Evolutionary conservation across 2,329 filamentous ascomycete genomes (phyloP).

Genomic region (Berkeleyomyces rouxiae): DNA sequence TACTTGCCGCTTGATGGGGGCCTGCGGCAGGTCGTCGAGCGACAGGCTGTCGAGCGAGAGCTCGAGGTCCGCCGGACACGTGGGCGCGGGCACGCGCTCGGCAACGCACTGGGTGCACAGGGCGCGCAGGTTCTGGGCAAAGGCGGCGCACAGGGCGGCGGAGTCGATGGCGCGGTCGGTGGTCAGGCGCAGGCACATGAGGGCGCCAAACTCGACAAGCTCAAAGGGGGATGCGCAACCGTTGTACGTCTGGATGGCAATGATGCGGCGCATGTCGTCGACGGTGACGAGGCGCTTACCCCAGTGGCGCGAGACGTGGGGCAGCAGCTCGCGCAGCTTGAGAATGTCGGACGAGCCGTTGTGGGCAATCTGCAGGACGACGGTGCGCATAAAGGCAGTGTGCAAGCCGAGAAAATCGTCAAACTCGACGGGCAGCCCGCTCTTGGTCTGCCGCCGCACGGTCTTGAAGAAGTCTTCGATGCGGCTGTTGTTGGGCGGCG

Average conservation of each 20-base stretch:
- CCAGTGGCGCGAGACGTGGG: constrained; percentile 51
- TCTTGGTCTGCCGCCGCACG: constrained; percentile 15
- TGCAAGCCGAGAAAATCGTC: constrained; percentile 47
- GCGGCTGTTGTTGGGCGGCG: constrained; percentile 11
- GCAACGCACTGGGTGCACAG: constrained; percentile 26
- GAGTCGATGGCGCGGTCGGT: constrained; percentile 28
- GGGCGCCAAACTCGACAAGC: constrained; percentile 35
- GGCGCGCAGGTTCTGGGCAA: constrained; percentile 33
- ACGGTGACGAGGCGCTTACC: constrained; percentile 50
- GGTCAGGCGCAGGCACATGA: constrained; percentile 31
- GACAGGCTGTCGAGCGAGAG: constrained; percentile 39
- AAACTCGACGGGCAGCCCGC: constrained; percentile 33
- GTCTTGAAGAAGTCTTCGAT: constrained; percentile 27
- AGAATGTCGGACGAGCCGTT: constrained; percentile 45
- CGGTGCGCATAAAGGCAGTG: constrained; percentile 48
- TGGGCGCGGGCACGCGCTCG: constrained; percentile 12
- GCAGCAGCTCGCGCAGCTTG: constrained; percentile 44
- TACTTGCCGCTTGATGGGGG: constrained; percentile 21
- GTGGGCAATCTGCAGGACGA: constrained; percentile 54
- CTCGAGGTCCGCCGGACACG: constrained; percentile 16
- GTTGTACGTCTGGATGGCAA: constrained; percentile 39
- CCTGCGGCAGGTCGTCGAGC: constrained; percentile 28
- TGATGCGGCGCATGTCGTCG: constrained; percentile 47
- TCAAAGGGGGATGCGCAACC: constrained; percentile 24
- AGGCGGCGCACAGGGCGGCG: constrained; percentile 35